Conservation (phyloP, 2,329 filamentous ascomycete species). For the Pyrenochaeta sp. region DNA sequence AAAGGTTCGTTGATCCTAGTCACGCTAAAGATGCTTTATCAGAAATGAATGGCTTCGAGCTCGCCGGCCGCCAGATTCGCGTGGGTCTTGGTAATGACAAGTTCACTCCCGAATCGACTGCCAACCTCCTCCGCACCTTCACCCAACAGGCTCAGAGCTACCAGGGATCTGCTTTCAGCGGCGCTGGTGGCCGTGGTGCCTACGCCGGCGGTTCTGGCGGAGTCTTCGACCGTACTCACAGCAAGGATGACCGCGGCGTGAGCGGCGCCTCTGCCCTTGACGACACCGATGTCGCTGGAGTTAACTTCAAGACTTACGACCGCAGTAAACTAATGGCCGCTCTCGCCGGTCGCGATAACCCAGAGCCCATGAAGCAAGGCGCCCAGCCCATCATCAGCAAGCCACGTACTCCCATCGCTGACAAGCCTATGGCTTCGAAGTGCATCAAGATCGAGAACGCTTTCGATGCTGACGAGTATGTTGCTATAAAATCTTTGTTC, state of each 20-base stretch:
- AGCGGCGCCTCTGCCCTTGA: conserved; percentile 93
- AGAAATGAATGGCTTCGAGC: conserved; percentile 99
- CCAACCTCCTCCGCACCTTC: conserved; percentile 90
- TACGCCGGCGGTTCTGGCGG: conserved; percentile 75
- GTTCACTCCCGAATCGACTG: conserved; percentile 97
- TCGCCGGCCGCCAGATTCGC: conserved; percentile 95
- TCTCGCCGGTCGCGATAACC: conserved; percentile 81
- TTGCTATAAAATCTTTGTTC: background rate
- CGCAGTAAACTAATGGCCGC: conserved; percentile 98
- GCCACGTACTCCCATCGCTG: conserved; percentile 80
- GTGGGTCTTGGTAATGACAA: conserved; percentile 99
- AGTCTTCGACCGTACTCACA: conserved; percentile 89
- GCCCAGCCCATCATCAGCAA: conserved; percentile 63
- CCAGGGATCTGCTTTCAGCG: conserved; percentile 91
- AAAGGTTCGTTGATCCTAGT: conserved; percentile 88
- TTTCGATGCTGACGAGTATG: conserved; percentile 92
- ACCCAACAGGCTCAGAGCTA: conserved; percentile 70
- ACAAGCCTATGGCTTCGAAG: conserved; percentile 84
- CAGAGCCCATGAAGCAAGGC: conserved; percentile 67
- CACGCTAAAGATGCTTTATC: conserved; percentile 94
- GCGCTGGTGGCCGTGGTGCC: conserved; percentile 84
- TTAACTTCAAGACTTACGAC: conserved; percentile 99
- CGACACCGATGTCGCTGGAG: conserved; percentile 95
- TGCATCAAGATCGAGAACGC: conserved; percentile 96
- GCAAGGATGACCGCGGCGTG: conserved; percentile 85